Evolutionary conservation across 345 rosid genomes (phyloP), one percentile per base, ranked within the genome.

Genomic region (Lepidium didymum): DNA sequence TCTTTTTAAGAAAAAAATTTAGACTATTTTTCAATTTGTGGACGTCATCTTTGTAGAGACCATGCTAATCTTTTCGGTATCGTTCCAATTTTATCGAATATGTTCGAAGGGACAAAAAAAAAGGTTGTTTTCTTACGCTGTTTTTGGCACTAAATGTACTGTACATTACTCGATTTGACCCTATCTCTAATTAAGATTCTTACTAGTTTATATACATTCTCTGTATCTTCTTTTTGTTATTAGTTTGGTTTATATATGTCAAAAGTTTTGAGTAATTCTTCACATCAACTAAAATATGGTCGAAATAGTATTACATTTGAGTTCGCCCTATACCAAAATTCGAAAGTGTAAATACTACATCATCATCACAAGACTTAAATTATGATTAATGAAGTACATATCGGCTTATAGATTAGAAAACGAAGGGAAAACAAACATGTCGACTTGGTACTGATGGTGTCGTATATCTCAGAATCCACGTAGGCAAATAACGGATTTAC

Each of bases 131-230:
- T 29, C 31, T 27, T 27, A 43, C 35, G 49, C 62, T 74, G 50
- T 59, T 51, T 41, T 42, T 16, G 77, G 77, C 67, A 59, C 67
- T 73, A 12, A 43, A 51, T 73, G 73, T 50, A 38, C 54, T 46
- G 61, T 64, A 21, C 29, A 56, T 31, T 34, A 72, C 65, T 56
- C 58, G 27, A 18, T 51, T 51, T 59, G 73, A 73, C 49, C 73
- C 68, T 63, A 67, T 67, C 55, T 58, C 47, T 25, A 36, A 9
- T 59, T 12, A 35, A 47, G 45, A 62, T n/a, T 25, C 25, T 45
- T 60, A 50, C 15, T 40, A 12, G 44, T 70, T 18, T 25, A 41
- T 41, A 11, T 52, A 38, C 14, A 58, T 16, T 46, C 15, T 56
- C 10, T 58, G 23, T 56, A 45, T 44, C 18, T 8, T 65, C 14